These are phyloP conservation scores for Leccinum solheimii DNA, from an alignment of 1,284 basidiomycete genomes.

Conservation along the genomic window DNA sequence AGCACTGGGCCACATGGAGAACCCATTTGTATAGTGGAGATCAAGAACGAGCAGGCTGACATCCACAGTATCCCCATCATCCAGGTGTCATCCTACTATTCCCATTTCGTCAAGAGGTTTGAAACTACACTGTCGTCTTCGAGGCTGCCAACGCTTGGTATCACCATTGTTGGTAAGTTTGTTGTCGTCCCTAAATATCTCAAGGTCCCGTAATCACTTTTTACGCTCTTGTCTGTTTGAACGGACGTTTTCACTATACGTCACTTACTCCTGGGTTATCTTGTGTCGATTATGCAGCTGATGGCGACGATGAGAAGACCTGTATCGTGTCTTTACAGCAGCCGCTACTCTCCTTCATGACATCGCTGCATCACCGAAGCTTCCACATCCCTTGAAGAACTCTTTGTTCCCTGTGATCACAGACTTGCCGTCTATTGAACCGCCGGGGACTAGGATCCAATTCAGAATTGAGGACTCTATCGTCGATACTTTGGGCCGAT, in stretches of 20 bases:
- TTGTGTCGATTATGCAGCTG: neutral
- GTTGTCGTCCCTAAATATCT: neutral
- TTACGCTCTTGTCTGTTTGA: neutral
- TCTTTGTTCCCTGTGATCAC: too few relatives aligned
- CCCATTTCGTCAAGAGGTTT: neutral
- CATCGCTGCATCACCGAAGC: neutral
- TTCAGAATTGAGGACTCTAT: neutral
- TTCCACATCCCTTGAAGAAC: neutral
- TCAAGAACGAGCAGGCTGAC: neutral
- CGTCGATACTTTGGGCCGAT: neutral
- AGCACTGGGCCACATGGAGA: neutral
- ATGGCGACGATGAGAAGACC: neutral
- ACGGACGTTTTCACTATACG: neutral
- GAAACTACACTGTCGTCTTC: neutral
- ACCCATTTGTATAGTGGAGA: neutral
- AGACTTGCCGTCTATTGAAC: neutral
- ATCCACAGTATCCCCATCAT: neutral
- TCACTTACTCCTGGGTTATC: neutral
- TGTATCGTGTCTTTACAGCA: neutral
- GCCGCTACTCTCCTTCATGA: neutral
- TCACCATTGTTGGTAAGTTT: neutral
- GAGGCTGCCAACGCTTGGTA: neutral
- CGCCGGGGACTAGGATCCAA: neutral
- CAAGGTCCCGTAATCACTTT: neutral
- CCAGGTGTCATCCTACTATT: neutral